Evolutionary conservation across 1,284 basidiomycete genomes (phyloP), one percentile per base, ranked within the genome.

Genomic region (Pterulicium gracile): DNA sequence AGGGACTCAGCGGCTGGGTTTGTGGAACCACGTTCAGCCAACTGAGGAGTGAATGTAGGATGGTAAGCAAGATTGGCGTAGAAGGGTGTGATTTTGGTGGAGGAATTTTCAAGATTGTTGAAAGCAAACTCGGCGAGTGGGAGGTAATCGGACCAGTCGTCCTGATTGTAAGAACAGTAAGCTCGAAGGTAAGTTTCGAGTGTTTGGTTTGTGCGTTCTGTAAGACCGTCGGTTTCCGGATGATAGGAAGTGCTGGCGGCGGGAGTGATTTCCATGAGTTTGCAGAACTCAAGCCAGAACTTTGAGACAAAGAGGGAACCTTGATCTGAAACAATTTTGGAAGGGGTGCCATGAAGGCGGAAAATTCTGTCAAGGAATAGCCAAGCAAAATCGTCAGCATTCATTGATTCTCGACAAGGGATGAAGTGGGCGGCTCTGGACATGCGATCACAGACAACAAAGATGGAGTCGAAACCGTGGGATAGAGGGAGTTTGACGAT

Each of bases 121-220:
- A 67, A 71, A 0, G 59, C 56, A 48, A 75, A 76, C 52, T 72
- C 64, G 0, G 67, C 68, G 3, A 70, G 48, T 0, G 66, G 61
- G 0, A 76, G 59, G 14, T 63, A 63, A 2, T 64, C 55, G 0
- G 58, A 54, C 73, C 73, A 77, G 47, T 73, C 57, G 47, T 65
- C 58, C 48, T 75, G 72, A 34, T 69, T 54, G 50, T 70, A 67
- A 4, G 60, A 61, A 44, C 55, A 55, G 46, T 62, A 69, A 3
- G 58, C 50, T 3, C 59, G 57, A 1, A 73, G 55, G 49, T 64
- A 68, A 1, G 59, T 57, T 51, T 75, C 66, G 1, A 77, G 50
- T 0, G 52, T 57, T 47, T 72, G 68, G 50, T 76, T 75, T 3
- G 63, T 62, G 1, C 57, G 52, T 54, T 75, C 68, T 0, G 63